Base-by-base conservation (phyloP, 1,284 basidiomycete genomes). In the Cryptococcus sp. region DNA sequence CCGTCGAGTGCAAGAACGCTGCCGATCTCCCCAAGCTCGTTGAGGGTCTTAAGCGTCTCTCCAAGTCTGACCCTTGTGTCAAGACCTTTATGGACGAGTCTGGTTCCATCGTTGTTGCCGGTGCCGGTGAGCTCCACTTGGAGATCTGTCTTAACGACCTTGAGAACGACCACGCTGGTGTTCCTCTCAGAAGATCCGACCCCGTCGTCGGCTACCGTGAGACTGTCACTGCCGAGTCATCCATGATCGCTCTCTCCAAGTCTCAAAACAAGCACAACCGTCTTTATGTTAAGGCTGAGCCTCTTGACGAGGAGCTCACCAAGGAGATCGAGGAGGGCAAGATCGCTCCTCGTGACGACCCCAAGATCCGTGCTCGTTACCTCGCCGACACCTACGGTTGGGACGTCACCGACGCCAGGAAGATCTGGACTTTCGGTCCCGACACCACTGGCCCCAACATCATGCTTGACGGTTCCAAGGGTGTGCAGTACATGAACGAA, bases 201-300 rank as follows among this genome's bases (percentile, higher is more conserved):
- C 96, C 96, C 70, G 96, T 99, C 77, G 95, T 99, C 74, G 90
- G 89, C 61, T 99, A 98, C 84, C 86, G 93, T 82, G 96, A 99
- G 85, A 98, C 95, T 20, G 94, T 99, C 79, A 92, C 90, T 83
- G 83, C 92, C 59, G 92, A 98, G 83, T 98, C 95, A 7, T 88
- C 88, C 60, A 98, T 99, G 76, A 88, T 91, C 66, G 96, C 96
- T 45, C 85, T 99, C 56, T 98, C 96, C 69, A 99, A 99, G 82
- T 99, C 96, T 52, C 96, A 98, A 84, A 99, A 99, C 86, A 99
- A 99, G 87, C 96, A 99, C 88, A 99, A 99, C 81, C 91, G 96
- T 85, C 85, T 99, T 64, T 99, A 89, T 81, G 86, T 89, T 68
- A 93, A 93, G 85, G 95, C 96, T 47, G 71, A 88, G 82, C 96